Conservation (phyloP, 208 protist genomes). For the Hexamita inflata region DNA sequence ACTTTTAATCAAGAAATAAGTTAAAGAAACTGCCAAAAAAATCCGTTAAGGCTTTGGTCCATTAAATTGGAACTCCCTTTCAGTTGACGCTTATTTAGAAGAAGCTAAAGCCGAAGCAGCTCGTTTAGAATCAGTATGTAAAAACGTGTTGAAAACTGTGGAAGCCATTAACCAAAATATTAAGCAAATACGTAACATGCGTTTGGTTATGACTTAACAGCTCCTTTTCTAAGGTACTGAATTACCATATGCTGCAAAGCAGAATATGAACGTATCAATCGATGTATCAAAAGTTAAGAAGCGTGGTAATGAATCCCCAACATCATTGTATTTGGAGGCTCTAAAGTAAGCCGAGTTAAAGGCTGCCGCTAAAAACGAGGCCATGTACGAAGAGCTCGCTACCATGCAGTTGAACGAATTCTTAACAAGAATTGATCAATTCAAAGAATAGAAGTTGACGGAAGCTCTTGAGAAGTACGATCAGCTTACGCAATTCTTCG, state of each 20-base stretch:
- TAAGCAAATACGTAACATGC: background rate
- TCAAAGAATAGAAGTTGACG: background rate
- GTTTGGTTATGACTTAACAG: background rate
- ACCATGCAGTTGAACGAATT: background rate
- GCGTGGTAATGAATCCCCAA: too few species aligned
- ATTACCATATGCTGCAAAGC: too few species aligned
- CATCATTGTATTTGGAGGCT: background rate
- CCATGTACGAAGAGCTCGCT: background rate
- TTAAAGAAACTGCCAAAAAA: background rate
- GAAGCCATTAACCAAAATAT: background rate
- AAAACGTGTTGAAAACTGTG: background rate
- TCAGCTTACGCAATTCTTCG: background rate
- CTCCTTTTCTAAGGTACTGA: too few species aligned
- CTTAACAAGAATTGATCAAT: background rate
- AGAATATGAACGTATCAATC: too few species aligned
- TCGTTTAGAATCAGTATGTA: background rate
- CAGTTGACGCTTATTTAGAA: background rate
- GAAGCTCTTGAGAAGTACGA: slow-evolving; percentile 8
- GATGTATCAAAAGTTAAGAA: too few species aligned
- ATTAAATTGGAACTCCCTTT: slow-evolving; percentile 29
- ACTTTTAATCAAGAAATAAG: background rate
- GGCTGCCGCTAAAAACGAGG: background rate
- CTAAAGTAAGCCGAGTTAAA: background rate
- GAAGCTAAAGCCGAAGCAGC: background rate
- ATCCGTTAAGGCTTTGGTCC: background rate